Evolutionary conservation across 441 rosid species (phyloP).

Genomic region (Syzygium malaccense): DNA sequence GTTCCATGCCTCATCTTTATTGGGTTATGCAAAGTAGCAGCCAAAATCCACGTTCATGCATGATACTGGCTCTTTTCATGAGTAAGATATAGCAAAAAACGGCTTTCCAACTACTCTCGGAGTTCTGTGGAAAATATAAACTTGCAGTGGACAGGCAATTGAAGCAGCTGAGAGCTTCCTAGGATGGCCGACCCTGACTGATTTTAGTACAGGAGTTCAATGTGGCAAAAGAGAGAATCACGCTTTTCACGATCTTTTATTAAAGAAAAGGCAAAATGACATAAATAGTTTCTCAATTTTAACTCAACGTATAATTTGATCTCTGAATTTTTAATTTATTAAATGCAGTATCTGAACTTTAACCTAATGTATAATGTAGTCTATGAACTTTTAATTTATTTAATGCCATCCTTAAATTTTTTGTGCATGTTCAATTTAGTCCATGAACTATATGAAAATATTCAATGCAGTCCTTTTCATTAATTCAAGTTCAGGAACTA

Average conservation of each 20-base stretch:
- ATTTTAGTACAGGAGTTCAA: neutral
- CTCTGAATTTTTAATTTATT: no score
- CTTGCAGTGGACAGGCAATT: neutral
- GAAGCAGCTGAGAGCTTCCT: neutral
- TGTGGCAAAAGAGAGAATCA: neutral
- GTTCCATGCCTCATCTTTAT: neutral
- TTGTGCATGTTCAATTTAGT: no score
- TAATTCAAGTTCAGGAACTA: no score
- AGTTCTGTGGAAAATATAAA: neutral
- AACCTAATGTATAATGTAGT: no score
- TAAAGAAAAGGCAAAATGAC: neutral
- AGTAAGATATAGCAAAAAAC: neutral
- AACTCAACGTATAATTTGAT: no score
- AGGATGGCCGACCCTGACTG: neutral
- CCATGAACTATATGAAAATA: no score
- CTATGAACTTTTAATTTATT: no score
- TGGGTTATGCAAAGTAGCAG: neutral
- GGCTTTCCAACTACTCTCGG: neutral
- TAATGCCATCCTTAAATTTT: no score
- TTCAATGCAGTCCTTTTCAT: no score
- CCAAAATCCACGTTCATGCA: neutral
- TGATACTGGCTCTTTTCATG: neutral
- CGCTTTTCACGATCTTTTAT: neutral
- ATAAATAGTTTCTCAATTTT: no score
- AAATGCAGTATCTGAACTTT: no score